Evolutionary conservation across 164 flowering plant species (phyloP).

Genomic region (Sextonia rubra): DNA sequence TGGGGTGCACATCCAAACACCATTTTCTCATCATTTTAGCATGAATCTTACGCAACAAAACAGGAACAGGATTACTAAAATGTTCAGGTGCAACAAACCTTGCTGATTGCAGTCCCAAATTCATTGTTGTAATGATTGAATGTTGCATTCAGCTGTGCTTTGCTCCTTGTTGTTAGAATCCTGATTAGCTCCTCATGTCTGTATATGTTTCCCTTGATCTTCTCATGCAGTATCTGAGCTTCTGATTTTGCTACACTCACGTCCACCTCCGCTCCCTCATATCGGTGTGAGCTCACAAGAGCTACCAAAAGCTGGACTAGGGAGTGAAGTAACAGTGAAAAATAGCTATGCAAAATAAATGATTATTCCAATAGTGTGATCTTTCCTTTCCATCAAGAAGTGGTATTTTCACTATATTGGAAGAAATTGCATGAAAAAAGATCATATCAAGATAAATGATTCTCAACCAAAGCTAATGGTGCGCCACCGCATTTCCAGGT

Average conservation of each 20-base stretch:
- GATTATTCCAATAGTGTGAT: neutral
- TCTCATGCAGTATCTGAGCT: conserved; percentile 61
- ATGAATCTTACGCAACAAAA: too few relatives aligned
- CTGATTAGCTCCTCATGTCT: conserved; percentile 67
- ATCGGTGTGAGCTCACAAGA: conserved; percentile 55
- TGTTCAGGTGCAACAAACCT: conserved; percentile 26
- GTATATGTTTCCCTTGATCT: conserved; percentile 46
- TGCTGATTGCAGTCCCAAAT: conserved; percentile 57
- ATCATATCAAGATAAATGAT: neutral
- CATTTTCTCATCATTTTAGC: too few relatives aligned
- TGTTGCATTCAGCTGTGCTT: conserved; percentile 74
- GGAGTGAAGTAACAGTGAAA: neutral
- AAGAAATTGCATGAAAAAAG: neutral
- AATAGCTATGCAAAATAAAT: neutral
- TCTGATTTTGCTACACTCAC: conserved; percentile 57
- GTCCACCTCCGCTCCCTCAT: conserved; percentile 70
- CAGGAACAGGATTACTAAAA: too few relatives aligned
- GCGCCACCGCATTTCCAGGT: neutral
- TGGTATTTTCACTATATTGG: neutral
- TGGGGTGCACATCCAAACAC: too few relatives aligned
- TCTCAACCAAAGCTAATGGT: neutral
- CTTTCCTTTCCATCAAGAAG: neutral
- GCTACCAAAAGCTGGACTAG: conserved; percentile 58
- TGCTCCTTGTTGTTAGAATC: conserved; percentile 81
- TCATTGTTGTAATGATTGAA: conserved; percentile 61